These are phyloP conservation scores for Saccharomyces hybrid DNA, from an alignment of 1,139 yeast species.

Conservation along the genomic window DNA sequence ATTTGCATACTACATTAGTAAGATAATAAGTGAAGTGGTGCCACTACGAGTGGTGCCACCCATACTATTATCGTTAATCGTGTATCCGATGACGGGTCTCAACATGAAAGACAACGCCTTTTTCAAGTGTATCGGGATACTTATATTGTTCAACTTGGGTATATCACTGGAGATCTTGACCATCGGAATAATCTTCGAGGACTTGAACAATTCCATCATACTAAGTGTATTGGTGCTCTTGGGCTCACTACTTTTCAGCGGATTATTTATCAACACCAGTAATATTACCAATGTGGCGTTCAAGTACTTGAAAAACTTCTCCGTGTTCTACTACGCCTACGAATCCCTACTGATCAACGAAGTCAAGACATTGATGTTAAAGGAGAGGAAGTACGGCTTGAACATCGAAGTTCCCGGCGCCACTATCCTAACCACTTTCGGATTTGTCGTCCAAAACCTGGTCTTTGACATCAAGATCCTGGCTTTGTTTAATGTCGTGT, in stretches of 20 bases:
- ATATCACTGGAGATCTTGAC: constrained; percentile 78
- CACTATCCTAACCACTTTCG: constrained; percentile 88
- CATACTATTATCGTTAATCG: constrained; percentile 63
- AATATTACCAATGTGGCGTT: constrained; percentile 41
- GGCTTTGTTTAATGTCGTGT: constrained; percentile 42
- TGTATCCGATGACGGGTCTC: constrained; percentile 86
- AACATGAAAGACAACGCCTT: constrained; percentile 76
- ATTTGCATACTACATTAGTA: constrained; percentile 72
- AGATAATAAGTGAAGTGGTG: constrained; percentile 78
- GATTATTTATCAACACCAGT: constrained; percentile 74
- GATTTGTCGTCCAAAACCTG: constrained; percentile 76
- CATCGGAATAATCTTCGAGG: constrained; percentile 78
- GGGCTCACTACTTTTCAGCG: constrained; percentile 85
- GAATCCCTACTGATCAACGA: constrained; percentile 89
- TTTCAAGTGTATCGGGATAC: constrained; percentile 57
- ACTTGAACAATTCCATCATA: constrained; percentile 90
- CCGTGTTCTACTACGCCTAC: constrained; percentile 91
- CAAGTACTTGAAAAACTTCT: constrained; percentile 72
- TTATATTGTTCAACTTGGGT: constrained; percentile 78
- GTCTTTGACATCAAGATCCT: constrained; percentile 55
- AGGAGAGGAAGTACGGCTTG: constrained; percentile 84
- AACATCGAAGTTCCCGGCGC: constrained; percentile 99
- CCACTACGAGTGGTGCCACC: constrained; percentile 92
- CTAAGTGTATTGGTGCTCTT: constrained; percentile 75
- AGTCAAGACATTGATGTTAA: constrained; percentile 76